phyloP scores from a whole-genome alignment of 768 basidiomycete species.

The Tricholoma sp. region DNA sequence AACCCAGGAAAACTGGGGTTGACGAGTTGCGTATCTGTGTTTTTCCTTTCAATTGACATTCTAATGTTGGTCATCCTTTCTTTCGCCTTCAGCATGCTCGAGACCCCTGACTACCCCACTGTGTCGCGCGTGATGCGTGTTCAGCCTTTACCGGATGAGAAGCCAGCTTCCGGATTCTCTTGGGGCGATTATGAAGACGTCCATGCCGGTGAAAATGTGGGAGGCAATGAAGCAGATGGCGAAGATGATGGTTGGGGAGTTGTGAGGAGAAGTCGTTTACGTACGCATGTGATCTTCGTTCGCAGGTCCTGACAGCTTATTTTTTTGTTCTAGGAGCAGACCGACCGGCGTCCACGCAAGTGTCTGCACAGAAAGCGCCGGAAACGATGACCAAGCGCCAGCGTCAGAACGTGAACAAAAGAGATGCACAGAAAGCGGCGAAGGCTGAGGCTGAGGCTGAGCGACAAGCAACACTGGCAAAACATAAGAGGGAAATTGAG shows the following conservation, averaged over 20 bases:
- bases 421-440: constrained; percentile 52
- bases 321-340: constrained; percentile 8
- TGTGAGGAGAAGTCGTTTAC: constrained; percentile 48
- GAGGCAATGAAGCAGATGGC: constrained; percentile 55
- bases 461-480: constrained; percentile 44
- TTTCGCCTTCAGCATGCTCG: constrained; percentile 68
- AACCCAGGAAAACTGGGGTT: constrained; percentile 57
- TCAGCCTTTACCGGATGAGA: constrained; percentile 49
- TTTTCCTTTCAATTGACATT: constrained; percentile 5
- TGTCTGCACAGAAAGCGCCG: constrained; percentile 25
- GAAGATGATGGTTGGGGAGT: constrained; percentile 83
- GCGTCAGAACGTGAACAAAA: constrained; percentile 58
- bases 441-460: constrained; percentile 52
- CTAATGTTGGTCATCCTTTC: constrained; percentile 2
- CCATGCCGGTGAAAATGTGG: constrained; percentile 29
- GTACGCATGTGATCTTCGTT: constrained; percentile 24
- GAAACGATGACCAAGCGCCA: constrained; percentile 61
- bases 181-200: constrained; percentile 80
- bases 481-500: constrained; percentile 61
- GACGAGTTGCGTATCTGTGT: constrained; percentile 54
- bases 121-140: constrained; percentile 70
- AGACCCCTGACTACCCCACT: constrained; percentile 47
- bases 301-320: not conserved
- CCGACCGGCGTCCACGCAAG: constrained; percentile 3
- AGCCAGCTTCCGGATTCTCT: constrained; percentile 60